A percentile compares a stretch with the other conserved stretches of the same genome.
These are phyloP conservation scores for Sugiyamaella paludigena DNA, from an alignment of 1,139 yeast species.

Conservation along the genomic window DNA sequence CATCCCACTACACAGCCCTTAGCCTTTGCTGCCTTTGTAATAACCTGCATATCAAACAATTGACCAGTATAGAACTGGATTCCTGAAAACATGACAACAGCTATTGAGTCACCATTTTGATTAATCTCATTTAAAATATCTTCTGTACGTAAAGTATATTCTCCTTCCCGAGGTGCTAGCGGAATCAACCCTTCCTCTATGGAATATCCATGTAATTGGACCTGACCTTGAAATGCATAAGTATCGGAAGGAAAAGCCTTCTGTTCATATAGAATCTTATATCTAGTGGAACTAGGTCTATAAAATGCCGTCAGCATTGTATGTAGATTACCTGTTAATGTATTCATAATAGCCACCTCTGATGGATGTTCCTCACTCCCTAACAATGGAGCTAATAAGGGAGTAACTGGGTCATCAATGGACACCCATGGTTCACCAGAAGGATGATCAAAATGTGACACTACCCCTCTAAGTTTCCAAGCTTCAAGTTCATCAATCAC, in stretches of 20 bases:
- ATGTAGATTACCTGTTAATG: conserved; percentile 79
- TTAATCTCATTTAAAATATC: conserved; percentile 59
- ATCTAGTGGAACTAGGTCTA: conserved; percentile 52
- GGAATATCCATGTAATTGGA: conserved; percentile 56
- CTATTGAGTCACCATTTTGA: conserved; percentile 59
- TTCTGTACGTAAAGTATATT: conserved; percentile 57
- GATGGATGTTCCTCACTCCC: conserved; percentile 57
- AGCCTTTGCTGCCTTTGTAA: conserved; percentile 59
- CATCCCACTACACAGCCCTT: conserved; percentile 73
- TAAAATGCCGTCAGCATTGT: conserved; percentile 72
- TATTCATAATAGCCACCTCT: conserved; percentile 87
- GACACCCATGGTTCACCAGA: conserved; percentile 70
- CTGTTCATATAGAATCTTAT: conserved; percentile 77
- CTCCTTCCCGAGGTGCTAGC: conserved; percentile 55
- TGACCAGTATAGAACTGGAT: conserved; percentile 94
- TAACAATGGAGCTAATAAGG: conserved; percentile 66
- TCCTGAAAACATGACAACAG: conserved; percentile 79
- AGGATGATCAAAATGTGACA: conserved; percentile 68
- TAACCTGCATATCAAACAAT: conserved; percentile 63
- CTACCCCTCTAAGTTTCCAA: conserved; percentile 80
- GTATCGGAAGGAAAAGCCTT: conserved; percentile 91
- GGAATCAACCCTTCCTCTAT: conserved; percentile 63
- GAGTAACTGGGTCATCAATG: conserved; percentile 72
- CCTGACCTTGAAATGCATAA: conserved; percentile 79
- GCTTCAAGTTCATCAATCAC: conserved; percentile 69